Base-by-base conservation (phyloP, 176 grass and related monocot genomes). In the Saccharum officinarum region DNA sequence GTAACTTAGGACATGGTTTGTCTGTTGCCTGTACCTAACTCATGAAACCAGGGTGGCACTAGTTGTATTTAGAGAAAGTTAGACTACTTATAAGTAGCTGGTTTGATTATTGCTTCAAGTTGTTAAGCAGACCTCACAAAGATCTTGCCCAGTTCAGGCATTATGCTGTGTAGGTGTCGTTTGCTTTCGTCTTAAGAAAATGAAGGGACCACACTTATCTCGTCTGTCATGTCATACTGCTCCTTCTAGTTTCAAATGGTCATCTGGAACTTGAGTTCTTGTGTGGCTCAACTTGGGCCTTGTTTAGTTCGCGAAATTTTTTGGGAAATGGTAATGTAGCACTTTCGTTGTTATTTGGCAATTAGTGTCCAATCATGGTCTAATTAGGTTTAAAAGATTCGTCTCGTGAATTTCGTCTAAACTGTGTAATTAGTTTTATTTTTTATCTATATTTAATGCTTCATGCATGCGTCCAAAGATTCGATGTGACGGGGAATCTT, bases 111-210 rank as follows among this genome's bases (percentile, higher is more conserved):
- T 82, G 37, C 50, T 73, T 44, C 25, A 10, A 22, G 44, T 83
- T 86, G 42, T 42, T 23, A 73, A 57, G 38, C 57, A 82, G 22
- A 22, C 57, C 20, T 82, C 45, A n/a, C 41, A 55, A 0, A 57
- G 72, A 82, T 67, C 79, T 82, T 73, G 42, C 28, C 73, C 31
- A 31, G 84, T 60, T 90, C 79, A 64, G 67, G 67, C 41, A 38
- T 78, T 86, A 77, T 86, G 71, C 31, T 64, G 34, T 36, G 23
- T 71, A 42, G 83, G 20, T 46, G 15, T 46, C 45, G 13, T 73
- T 83, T 90, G 73, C 84, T 90, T 86, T 68, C 74, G n/a, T 67
- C 80, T 79, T 79, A 86, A 86, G 79, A 22, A 86, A 90, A 79
- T 7, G 2, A 59, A 83, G 30, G 84, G 74, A 4, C 60, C 88